Percentiles rank a stretch among this genome's conserved stretches.
Conservation (phyloP, 2,329 filamentous ascomycete genomes). For the Kalmusia sp. region DNA sequence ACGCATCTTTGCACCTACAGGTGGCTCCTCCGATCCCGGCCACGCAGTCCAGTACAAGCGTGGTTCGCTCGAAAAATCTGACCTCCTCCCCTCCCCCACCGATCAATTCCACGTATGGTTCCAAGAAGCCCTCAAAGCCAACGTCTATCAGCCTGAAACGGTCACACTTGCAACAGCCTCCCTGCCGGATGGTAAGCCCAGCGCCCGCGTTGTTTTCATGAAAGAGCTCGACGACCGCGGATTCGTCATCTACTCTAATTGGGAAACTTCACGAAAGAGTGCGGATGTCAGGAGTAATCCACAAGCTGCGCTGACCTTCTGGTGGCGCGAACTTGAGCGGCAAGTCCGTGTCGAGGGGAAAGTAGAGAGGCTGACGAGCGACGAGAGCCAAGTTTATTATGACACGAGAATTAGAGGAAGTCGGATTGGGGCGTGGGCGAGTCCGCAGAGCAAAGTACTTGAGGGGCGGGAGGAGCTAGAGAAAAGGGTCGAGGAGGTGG, state of each 20-base stretch:
- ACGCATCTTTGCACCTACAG: constrained; percentile 69
- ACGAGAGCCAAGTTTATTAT: constrained; percentile 75
- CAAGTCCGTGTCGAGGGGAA: constrained; percentile 89
- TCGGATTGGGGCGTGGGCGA: constrained; percentile 91
- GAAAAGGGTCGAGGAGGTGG: constrained; percentile 76
- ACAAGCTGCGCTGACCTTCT: constrained; percentile 85
- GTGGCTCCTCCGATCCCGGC: constrained; percentile 54
- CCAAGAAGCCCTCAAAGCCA: constrained; percentile 67
- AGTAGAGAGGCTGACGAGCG: constrained; percentile 69
- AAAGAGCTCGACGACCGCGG: constrained; percentile 87
- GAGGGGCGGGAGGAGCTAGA: constrained; percentile 75
- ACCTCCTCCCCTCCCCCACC: constrained; percentile 72
- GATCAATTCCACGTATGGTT: constrained; percentile 93
- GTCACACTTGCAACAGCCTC: constrained; percentile 85
- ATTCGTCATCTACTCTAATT: constrained; percentile 95
- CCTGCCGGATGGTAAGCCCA: constrained; percentile 84
- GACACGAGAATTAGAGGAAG: constrained; percentile 76
- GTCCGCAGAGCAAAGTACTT: constrained; percentile 82
- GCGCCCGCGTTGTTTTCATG: constrained; percentile 86
- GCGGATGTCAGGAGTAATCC: constrained; percentile 75
- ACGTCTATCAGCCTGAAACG: constrained; percentile 81
- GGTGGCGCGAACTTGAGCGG: constrained; percentile 85
- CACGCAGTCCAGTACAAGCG: constrained; percentile 81
- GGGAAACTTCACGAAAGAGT: constrained; percentile 76
- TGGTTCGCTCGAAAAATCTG: constrained; percentile 65